These are phyloP conservation scores for Aspergillus neotritici DNA, from an alignment of 2,329 filamentous ascomycete species.

Conservation along the genomic window DNA sequence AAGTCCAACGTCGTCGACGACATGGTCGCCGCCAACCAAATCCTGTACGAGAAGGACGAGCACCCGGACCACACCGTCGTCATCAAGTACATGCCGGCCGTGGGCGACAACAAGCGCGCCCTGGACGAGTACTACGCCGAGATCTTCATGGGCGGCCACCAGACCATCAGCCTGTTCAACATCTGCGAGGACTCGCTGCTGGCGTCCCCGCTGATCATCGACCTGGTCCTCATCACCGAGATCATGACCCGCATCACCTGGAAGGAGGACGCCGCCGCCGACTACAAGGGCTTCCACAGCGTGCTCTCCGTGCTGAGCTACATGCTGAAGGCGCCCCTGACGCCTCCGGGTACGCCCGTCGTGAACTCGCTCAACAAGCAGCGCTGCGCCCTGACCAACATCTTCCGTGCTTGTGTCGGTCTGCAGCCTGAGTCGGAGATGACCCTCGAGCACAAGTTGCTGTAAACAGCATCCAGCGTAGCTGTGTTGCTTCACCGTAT, in stretches of 20 bases:
- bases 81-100: constrained; percentile 99
- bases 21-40: constrained; percentile 93
- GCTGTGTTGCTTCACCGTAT: too few species aligned
- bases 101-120: constrained; percentile 98
- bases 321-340: constrained; percentile 94
- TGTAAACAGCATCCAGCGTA: constrained; percentile 45
- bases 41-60: constrained; percentile 86
- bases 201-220: constrained; percentile 93
- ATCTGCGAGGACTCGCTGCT: constrained; percentile 98
- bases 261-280: constrained; percentile 60
- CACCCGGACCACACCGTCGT: constrained; percentile 98
- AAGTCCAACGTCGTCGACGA: constrained; percentile 99
- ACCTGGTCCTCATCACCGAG: constrained; percentile 86
- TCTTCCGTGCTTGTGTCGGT: constrained; percentile 95
- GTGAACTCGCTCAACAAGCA: constrained; percentile 96
- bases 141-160: constrained; percentile 97
- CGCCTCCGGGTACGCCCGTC: constrained; percentile 88
- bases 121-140: constrained; percentile 99
- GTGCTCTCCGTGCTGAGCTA: constrained; percentile 96
- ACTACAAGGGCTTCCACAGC: constrained; percentile 92
- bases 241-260: constrained; percentile 98
- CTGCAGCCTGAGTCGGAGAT: constrained; percentile 97
- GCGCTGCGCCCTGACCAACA: constrained; percentile 89
- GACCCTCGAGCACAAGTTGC: constrained; percentile 98
- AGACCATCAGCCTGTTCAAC: constrained; percentile 97